Conservation (phyloP, 192 early-diverging fungal species). For the Chytriomyces sp. region DNA sequence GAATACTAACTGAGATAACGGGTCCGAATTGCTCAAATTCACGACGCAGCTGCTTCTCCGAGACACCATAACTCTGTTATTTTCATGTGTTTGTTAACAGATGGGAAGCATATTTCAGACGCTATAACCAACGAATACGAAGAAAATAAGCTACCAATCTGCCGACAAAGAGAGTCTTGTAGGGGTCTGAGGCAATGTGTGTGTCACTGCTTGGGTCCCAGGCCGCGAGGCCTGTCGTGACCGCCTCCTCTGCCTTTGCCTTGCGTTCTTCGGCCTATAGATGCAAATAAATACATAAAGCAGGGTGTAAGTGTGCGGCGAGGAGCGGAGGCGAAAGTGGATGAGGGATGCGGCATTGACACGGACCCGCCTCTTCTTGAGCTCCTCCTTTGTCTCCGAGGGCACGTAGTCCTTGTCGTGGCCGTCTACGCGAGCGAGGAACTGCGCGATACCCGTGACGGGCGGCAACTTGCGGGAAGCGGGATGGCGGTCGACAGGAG, state of each 20-base stretch:
- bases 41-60: slow-evolving; percentile 72
- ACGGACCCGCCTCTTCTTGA: slow-evolving; percentile 67
- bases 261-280: slow-evolving; percentile 59
- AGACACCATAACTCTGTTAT: slow-evolving; percentile 65
- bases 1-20: slow-evolving; percentile 65
- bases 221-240: slow-evolving; percentile 52
- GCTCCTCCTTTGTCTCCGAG: slow-evolving; percentile 67
- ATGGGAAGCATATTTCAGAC: not conserved
- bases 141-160: slow-evolving; percentile 59
- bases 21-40: slow-evolving; percentile 83
- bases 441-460: slow-evolving; percentile 63
- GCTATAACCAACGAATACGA: not conserved
- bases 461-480: slow-evolving; percentile 54
- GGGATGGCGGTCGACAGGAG: slow-evolving; percentile 69
- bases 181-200: slow-evolving; percentile 79
- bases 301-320: not conserved
- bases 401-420: slow-evolving; percentile 78
- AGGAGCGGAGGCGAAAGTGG: not conserved
- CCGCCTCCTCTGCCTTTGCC: slow-evolving; percentile 60
- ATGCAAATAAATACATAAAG: too few relatives aligned
- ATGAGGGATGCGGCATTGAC: not conserved
- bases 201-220: slow-evolving; percentile 79
- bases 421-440: slow-evolving; percentile 48
- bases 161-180: slow-evolving; percentile 88
- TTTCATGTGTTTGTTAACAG: not conserved